Evolutionary conservation across 169 alveolate genomes (phyloP), one percentile per base, ranked within the genome.

Genomic region (Plasmodium cynomolgi): DNA sequence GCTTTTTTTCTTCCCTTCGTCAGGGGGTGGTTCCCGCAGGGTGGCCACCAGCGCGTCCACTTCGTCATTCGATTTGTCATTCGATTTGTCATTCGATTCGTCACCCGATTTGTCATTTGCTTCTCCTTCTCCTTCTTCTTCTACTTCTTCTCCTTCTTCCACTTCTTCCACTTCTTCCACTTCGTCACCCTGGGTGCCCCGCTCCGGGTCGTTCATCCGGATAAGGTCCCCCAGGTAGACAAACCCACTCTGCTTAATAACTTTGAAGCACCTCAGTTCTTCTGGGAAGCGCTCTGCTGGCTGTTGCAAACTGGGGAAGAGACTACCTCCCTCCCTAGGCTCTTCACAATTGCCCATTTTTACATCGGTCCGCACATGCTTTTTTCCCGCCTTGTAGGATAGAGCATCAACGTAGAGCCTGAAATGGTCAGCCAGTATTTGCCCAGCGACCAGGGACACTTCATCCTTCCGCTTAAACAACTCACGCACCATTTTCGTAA

Each of bases 361-460:
- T 7, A 6, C 7, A 8, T 3, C 41, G 13, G 39, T 85, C 17
- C 5, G 62, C 26, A 33, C 13, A 13, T 13, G 17, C 47, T 34
- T 75, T 8, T 73, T 5, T 68, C 5, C 77, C 31, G 0, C 77
- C 58, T 39, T 84, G 79, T 50, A 13, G 20, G 41, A 33, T 37
- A 77, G 62, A 1, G n/a, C 68, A 58, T 79, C 83, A n/a, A 86
- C 72, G 41, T 86, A 86, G 15, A 75, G 9, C 71, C 39, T 86
- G 47, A 86, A 86, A 86, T 86, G 44, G 13, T 86, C 81, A 50
- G 86, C 93, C 39, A 86, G 29, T 23, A 86, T 56, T 86, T 86
- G 93, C 47, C 93, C 93, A 6, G 82, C 79, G 23, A 75, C 39
- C 71, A 86, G 50, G 11, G 82, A 86, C 37, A 77, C 62, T 34